Evolutionary conservation across 148 eudicot species (phyloP), one percentile per base, ranked within the genome.

Genomic region (Fallopia convolvulus): DNA sequence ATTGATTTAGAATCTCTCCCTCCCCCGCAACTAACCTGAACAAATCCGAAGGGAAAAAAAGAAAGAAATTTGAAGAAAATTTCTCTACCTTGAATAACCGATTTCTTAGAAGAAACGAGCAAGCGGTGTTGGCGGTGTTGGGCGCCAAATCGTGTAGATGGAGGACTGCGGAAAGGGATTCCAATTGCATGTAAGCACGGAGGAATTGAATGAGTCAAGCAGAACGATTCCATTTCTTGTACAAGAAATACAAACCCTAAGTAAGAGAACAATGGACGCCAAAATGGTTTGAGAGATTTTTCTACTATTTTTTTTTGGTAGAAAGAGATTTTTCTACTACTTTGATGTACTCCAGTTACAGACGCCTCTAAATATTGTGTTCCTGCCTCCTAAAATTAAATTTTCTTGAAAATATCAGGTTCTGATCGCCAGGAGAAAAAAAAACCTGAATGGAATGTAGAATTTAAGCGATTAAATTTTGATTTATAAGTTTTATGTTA

Each of bases 11-110:
- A 10, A 23, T 8, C 12, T 2, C 66, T 60, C 66, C 15, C 2
- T 47, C n/a, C 3, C 5, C 55, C 4, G n/a, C 55, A 56, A 20
- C 63, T 20, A 8, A 56, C 26, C 63, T 30, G 70, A 15, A 63
- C 39, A 11, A 63, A 63, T 26, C 48, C 23, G 40, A 23, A 2
- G 14, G 20, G 41, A 21, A 47, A 47, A 42, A 73, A 44, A 13
- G 21, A 5, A 47, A 9, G 44, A 44, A 18, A 14, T 0, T 68
- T 23, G 50, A 65, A 74, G n/a, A 6, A 17, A 5, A 41, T 40
- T 14, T 46, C 14, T 53, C 17, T 75, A 83, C 86, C 85, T 70
- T 79, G 80, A 46, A 82, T 82, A 82, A 80, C 80, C 18, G 80
- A 78, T 26, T 80, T 79, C 78, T 84, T 86, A 40, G 80, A 82